Evolutionary conservation across 2,329 filamentous ascomycete genomes (phyloP), one percentile per base, ranked within the genome.

Genomic region (Monilinia fructigena): DNA sequence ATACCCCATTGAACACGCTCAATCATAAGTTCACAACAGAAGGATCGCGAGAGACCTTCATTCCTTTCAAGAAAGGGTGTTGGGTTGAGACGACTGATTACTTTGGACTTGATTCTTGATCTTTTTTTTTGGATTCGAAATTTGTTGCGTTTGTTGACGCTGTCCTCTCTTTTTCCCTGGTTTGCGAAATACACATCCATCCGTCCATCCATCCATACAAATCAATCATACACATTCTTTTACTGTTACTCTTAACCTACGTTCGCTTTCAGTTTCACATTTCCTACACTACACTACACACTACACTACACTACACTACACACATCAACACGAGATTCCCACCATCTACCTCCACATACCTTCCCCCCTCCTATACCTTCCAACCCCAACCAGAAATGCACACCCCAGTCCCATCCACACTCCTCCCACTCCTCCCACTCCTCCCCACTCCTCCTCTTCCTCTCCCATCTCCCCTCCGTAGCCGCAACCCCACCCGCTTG

Each of bases 401-500:
- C 60, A 63, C 69, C 53, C 68, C 71, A 56, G 67, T 69, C 47
- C 16, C 42, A 18, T 20, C 18, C 5, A 47, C 45, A n/a, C 68
- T 68, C 66, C 66, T 74, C 55, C 52, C 72, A 62, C 63, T 73
- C 28, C 69, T 28, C 68, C 68, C 65, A 58, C 72, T 48, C 47
- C 7, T 11, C 18, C 68, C 68, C 65, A 58, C 72, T 48, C 47
- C 7, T 11, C 18, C 20, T n/a, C 56, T 45, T 69, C 54, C 68
- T 68, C 60, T 28, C 38, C 59, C 72, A 59, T 63, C 65, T 55
- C 66, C 69, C 23, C 52, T 72, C 47, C 67, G 55, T 65, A 20
- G 20, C 47, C 2, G 72, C 70, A 23, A 70, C 72, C 23, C 72
- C 71, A 45, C 73, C 72, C 50, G 72, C 72, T 26, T 75, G 72